These are phyloP conservation scores for Esteya vermicola DNA, from an alignment of 2,329 filamentous ascomycete genomes.

Conservation along the genomic window DNA sequence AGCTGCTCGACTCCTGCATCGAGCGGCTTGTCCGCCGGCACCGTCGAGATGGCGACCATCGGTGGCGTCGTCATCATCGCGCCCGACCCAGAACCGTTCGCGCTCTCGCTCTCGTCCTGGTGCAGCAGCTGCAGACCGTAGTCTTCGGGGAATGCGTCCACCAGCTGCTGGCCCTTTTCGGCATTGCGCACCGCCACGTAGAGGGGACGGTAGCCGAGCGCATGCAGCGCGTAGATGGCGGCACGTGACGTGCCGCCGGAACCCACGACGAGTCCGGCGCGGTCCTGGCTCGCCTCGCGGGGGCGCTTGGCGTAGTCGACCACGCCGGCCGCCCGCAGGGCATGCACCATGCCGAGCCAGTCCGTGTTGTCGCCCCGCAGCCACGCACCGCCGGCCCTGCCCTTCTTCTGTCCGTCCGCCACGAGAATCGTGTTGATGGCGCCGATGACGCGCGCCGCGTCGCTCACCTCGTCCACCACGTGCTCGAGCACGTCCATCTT, in stretches of 20 bases:
- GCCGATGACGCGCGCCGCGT: slow-evolving; percentile 69
- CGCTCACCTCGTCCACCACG: slow-evolving; percentile 67
- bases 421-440: slow-evolving; percentile 90
- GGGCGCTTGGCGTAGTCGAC: slow-evolving; percentile 11
- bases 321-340: slow-evolving; percentile 56
- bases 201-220: slow-evolving; percentile 71
- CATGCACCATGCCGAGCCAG: slow-evolving; percentile 81
- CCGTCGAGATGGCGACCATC: slow-evolving; percentile 71
- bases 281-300: too few relatives aligned
- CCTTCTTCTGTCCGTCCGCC: slow-evolving; percentile 19
- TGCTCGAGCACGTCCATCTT: slow-evolving; percentile 78
- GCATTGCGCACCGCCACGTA: slow-evolving; percentile 72
- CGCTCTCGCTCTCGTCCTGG: too few relatives aligned
- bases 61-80: slow-evolving; percentile 37
- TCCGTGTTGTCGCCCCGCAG: slow-evolving; percentile 89
- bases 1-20: slow-evolving; percentile 55
- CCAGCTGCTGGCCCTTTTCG: slow-evolving; percentile 52
- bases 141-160: slow-evolving; percentile 54
- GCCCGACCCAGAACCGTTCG: too few relatives aligned
- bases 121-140: slow-evolving; percentile 58
- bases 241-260: slow-evolving; percentile 86
- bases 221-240: slow-evolving; percentile 75
- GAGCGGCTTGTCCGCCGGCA: slow-evolving; percentile 77
- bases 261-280: slow-evolving; percentile 67
- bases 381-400: slow-evolving; percentile 26